Evolutionary conservation across 768 basidiomycete genomes (phyloP).

Genomic region (Pluteus cervinus): DNA sequence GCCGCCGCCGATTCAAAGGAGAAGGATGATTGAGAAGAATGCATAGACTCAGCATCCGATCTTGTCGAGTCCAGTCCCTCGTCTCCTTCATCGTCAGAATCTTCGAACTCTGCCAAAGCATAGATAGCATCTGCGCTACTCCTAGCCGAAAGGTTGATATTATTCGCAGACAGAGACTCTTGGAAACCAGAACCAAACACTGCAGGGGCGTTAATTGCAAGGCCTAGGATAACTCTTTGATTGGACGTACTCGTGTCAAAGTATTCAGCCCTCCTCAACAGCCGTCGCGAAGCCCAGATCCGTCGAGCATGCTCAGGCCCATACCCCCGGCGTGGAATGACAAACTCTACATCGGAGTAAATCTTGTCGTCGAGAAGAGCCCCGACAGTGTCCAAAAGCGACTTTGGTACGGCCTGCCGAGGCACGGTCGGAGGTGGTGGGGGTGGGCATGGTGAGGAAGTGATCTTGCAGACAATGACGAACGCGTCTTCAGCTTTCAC

Average conservation of each 20-base stretch:
- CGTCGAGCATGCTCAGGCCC: conserved; percentile 30
- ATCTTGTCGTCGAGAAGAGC: conserved; percentile 70
- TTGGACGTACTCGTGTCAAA: conserved; percentile 59
- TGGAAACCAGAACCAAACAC: conserved; percentile 75
- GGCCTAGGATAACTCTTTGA: no score
- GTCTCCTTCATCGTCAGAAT: conserved; percentile 50
- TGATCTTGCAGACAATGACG: conserved; percentile 73
- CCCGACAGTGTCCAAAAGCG: conserved; percentile 67
- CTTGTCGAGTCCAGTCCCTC: conserved; percentile 4
- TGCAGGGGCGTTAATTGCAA: conserved; percentile 19
- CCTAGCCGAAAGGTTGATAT: no score
- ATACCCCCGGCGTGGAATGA: conserved; percentile 45
- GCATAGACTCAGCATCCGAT: conserved; percentile 10
- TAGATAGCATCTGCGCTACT: conserved; percentile 23
- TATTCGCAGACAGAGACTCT: no score
- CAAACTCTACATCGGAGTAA: conserved; percentile 82
- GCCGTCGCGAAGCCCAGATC: conserved; percentile 65
- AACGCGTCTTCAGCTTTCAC: conserved; percentile 62
- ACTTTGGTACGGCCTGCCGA: conserved; percentile 55
- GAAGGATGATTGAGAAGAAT: conserved; percentile 6
- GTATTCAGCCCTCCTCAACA: conserved; percentile 71
- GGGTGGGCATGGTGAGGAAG: conserved; percentile 50
- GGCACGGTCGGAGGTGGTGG: conserved; percentile 39
- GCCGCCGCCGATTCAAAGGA: neutral
- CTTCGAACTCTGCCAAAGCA: conserved; percentile 43